phyloP scores from a whole-genome alignment of 2,329 filamentous ascomycete genomes.

The Cytospora chrysosperma region DNA sequence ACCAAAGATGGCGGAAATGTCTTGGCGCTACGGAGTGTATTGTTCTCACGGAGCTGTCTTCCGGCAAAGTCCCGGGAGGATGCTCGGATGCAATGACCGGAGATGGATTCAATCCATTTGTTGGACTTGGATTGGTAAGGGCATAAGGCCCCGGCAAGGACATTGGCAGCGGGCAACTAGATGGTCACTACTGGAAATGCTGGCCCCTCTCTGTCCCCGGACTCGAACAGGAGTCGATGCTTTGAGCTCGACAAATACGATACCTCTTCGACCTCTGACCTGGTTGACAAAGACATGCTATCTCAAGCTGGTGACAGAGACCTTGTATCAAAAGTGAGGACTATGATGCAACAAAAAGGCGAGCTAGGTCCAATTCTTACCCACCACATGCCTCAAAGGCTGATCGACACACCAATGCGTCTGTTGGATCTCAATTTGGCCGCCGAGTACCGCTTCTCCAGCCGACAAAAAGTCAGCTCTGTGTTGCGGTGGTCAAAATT shows the following conservation, averaged over 20 bases:
- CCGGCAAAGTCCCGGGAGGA: neutral
- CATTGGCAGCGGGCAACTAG: neutral
- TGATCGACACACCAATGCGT: slow-evolving; percentile 3
- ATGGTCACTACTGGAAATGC: neutral
- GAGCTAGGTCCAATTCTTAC: neutral
- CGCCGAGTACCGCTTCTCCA: neutral
- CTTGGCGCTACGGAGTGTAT: slow-evolving; percentile 6
- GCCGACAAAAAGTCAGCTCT: neutral
- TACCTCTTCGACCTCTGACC: neutral
- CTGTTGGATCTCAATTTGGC: neutral
- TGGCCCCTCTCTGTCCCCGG: neutral
- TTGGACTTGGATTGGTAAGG: neutral
- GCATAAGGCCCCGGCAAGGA: neutral
- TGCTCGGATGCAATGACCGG: neutral
- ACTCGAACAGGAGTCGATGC: no score
- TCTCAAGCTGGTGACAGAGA: neutral
- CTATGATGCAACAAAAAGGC: neutral
- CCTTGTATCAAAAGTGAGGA: neutral
- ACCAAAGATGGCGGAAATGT: slow-evolving; percentile 10
- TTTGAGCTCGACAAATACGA: slow-evolving; percentile 13
- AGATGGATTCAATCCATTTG: neutral
- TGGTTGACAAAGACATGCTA: neutral
- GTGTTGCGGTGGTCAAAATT: neutral
- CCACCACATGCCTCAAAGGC: slow-evolving; percentile 13
- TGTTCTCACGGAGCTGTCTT: neutral